Conservation (phyloP, 2,329 filamentous ascomycete genomes). For the Botrytis cinerea region DNA sequence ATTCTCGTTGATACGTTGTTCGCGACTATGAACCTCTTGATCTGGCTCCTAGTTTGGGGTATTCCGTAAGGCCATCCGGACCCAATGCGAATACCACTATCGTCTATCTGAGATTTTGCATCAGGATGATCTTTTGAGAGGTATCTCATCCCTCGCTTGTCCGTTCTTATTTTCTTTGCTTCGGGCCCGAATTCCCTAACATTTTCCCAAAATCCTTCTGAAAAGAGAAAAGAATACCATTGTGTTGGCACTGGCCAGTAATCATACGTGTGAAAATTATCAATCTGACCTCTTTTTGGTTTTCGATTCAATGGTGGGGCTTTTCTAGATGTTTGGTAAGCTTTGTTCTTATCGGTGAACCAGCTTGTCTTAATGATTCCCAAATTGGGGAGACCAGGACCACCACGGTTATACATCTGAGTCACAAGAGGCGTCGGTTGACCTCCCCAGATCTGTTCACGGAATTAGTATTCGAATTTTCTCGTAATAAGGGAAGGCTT, state of each 20-base stretch:
- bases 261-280: slow-evolving; percentile 6
- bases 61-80: not conserved
- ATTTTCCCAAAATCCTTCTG: slow-evolving; percentile 5
- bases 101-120: not conserved
- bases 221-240: not conserved
- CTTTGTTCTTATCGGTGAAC: slow-evolving; percentile 12
- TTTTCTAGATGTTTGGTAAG: slow-evolving; percentile 6
- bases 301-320: not conserved
- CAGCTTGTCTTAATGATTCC: slow-evolving; percentile 11
- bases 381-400: slow-evolving; percentile 9
- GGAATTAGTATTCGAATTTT: not conserved
- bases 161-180: not conserved
- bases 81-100: not conserved
- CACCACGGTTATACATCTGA: slow-evolving; percentile 6
- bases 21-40: not conserved
- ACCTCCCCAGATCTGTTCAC: slow-evolving; percentile 7
- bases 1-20: not conserved
- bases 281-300: not conserved
- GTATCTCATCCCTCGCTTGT: not conserved
- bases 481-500: not conserved
- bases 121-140: not conserved
- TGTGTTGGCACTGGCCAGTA: slow-evolving; percentile 8
- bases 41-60: slow-evolving; percentile 1
- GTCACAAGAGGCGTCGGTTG: not conserved
- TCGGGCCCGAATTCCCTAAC: not conserved